A percentile compares a stretch with the other conserved stretches of the same genome.
Evolutionary conservation across 768 basidiomycete species (phyloP).

Genomic region (Phanerochaete sordida): DNA sequence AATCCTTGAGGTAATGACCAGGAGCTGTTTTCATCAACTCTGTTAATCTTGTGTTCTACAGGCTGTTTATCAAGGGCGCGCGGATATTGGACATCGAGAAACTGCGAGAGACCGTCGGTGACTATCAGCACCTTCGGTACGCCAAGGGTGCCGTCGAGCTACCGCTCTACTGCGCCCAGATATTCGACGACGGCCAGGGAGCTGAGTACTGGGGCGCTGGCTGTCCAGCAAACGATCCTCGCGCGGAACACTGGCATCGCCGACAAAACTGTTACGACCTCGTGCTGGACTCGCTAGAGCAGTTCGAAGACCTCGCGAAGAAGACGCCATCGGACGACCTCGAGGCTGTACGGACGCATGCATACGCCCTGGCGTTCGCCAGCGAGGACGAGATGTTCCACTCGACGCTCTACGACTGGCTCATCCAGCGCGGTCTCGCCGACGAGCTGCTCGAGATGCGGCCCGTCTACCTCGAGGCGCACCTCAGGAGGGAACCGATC

Average conservation of each 20-base stretch:
- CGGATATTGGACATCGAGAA: slow-evolving; percentile 81
- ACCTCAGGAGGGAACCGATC: slow-evolving; percentile 76
- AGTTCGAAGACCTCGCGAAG: slow-evolving; percentile 63
- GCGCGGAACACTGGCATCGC: slow-evolving; percentile 52
- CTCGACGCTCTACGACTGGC: slow-evolving; percentile 92
- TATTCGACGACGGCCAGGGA: slow-evolving; percentile 76
- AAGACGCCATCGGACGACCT: slow-evolving; percentile 39
- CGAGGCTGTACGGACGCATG: slow-evolving; percentile 75
- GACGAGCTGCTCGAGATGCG: slow-evolving; percentile 92
- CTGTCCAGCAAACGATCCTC: slow-evolving; percentile 45
- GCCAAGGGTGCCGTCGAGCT: slow-evolving; percentile 85
- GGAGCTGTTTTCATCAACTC: neutral
- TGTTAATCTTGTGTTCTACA: slow-evolving; percentile 26
- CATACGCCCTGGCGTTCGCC: slow-evolving; percentile 82
- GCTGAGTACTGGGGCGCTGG: slow-evolving; percentile 75
- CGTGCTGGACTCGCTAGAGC: slow-evolving; percentile 74
- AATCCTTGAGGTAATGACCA: slow-evolving; percentile 72
- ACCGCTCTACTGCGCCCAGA: slow-evolving; percentile 77
- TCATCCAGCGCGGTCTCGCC: slow-evolving; percentile 72
- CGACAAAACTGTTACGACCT: slow-evolving; percentile 79
- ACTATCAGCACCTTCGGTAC: slow-evolving; percentile 83
- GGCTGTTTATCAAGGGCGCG: slow-evolving; percentile 87
- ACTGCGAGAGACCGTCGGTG: slow-evolving; percentile 81
- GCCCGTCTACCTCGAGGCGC: slow-evolving; percentile 84
- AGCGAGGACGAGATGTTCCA: slow-evolving; percentile 93